phyloP scores from a whole-genome alignment of 371 early-diverging fungal species.

The Mortierella sp. region DNA sequence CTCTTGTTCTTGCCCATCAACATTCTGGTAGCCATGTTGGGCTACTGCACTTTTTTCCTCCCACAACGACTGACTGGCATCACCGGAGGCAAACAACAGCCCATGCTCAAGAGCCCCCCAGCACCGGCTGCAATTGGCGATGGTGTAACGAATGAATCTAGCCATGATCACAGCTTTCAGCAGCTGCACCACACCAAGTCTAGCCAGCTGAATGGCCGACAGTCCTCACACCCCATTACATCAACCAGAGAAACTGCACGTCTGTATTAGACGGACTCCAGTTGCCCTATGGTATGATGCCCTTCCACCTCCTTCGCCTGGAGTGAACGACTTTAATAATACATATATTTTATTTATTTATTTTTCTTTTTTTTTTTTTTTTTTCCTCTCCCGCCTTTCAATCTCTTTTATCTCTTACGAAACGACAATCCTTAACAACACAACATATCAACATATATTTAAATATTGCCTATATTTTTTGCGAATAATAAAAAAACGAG shows the following conservation, averaged over 20 bases:
- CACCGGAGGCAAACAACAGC: constrained; percentile 36
- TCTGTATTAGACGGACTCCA: constrained; percentile 22
- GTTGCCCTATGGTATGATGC: background rate
- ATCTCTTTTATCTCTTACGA: too few relatives aligned
- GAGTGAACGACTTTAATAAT: background rate
- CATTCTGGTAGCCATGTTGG: constrained; percentile 51
- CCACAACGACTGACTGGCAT: constrained; percentile 45
- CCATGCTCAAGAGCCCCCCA: constrained; percentile 49
- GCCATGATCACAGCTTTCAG: background rate
- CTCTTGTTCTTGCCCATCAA: constrained; percentile 58
- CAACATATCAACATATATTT: background rate
- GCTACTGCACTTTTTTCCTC: constrained; percentile 58
- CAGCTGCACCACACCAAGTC: constrained; percentile 9
- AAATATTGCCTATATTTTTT: background rate
- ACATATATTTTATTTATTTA: background rate
- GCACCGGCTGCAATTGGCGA: constrained; percentile 47
- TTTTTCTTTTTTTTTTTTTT: background rate
- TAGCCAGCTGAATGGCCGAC: constrained; percentile 20
- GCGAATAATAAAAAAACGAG: background rate
- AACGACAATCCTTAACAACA: too few relatives aligned
- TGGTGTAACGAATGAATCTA: constrained; percentile 29
- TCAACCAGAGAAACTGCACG: constrained; percentile 47
- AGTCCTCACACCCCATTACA: constrained; percentile 41
- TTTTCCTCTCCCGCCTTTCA: background rate
- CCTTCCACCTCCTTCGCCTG: background rate